Conservation (phyloP, 805 yeast genomes). For the Kluyveromyces nonfermentans region DNA sequence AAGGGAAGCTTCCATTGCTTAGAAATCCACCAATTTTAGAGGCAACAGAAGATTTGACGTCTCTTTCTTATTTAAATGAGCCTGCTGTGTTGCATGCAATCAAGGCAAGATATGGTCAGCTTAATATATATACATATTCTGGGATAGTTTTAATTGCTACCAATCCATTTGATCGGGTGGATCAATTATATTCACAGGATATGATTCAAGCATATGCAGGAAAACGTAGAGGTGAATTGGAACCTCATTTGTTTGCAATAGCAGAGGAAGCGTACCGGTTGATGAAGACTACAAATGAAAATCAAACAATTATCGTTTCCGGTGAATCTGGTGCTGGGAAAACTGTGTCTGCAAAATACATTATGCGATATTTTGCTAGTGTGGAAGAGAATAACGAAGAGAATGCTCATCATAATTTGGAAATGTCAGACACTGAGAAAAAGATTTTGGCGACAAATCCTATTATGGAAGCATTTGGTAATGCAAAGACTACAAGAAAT, state of each 20-base stretch:
- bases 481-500: conserved; percentile 86
- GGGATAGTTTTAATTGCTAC: conserved; percentile 96
- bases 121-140: conserved; percentile 88
- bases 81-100: conserved; percentile 96
- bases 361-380: conserved; percentile 95
- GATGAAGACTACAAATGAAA: conserved; percentile 75
- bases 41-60: conserved; percentile 89
- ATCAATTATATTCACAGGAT: conserved; percentile 82
- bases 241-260: conserved; percentile 94
- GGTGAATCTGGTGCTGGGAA: conserved; percentile 99
- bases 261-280: conserved; percentile 96
- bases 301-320: conserved; percentile 92
- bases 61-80: conserved; percentile 85
- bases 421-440: conserved; percentile 85
- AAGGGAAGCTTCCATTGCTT: conserved; percentile 56
- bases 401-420: conserved; percentile 33
- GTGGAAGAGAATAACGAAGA: conserved; percentile 51
- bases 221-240: conserved; percentile 85
- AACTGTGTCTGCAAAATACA: conserved; percentile 92
- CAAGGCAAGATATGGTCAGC: conserved; percentile 76
- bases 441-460: conserved; percentile 95
- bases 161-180: conserved; percentile 89
- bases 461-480: conserved; percentile 82
- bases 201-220: conserved; percentile 94
- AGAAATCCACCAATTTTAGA: conserved; percentile 89